Conservation (phyloP, 495 filamentous ascomycete species). For the Talaromyces stipitatus region DNA sequence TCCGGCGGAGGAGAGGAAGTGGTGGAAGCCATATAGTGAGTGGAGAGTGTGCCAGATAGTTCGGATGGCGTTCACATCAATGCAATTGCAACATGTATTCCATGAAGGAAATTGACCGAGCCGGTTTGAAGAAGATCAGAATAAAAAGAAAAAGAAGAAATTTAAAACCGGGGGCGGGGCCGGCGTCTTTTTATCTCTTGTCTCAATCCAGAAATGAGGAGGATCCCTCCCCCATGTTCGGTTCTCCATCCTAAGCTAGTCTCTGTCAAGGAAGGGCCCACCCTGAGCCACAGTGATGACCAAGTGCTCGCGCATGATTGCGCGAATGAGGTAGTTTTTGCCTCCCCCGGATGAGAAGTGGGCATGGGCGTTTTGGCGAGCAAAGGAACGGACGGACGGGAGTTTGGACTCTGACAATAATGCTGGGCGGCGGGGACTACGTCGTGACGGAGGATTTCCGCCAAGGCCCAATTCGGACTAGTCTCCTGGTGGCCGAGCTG, state of each 20-base stretch:
- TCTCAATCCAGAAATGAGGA: background rate
- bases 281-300: background rate
- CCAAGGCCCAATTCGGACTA: background rate
- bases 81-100: background rate
- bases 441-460: background rate
- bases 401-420: background rate
- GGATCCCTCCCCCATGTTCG: background rate
- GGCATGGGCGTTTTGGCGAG: background rate
- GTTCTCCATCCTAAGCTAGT: background rate
- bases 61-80: background rate
- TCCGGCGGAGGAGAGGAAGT: conserved; percentile 13
- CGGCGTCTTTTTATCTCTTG: conserved; percentile 2
- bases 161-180: conserved; percentile 5
- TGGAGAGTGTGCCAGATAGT: background rate
- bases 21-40: conserved; percentile 3
- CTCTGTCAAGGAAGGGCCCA: background rate
- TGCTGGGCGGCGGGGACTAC: background rate
- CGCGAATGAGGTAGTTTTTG: background rate
- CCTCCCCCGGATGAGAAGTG: background rate
- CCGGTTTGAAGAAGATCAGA: background rate
- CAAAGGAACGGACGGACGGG: background rate
- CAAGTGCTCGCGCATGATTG: background rate
- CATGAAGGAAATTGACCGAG: background rate
- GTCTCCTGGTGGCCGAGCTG: background rate
- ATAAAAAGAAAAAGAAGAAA: background rate